Evolutionary conservation across 2,329 filamentous ascomycete species (phyloP).

Genomic region (Ophiostoma sp.): DNA sequence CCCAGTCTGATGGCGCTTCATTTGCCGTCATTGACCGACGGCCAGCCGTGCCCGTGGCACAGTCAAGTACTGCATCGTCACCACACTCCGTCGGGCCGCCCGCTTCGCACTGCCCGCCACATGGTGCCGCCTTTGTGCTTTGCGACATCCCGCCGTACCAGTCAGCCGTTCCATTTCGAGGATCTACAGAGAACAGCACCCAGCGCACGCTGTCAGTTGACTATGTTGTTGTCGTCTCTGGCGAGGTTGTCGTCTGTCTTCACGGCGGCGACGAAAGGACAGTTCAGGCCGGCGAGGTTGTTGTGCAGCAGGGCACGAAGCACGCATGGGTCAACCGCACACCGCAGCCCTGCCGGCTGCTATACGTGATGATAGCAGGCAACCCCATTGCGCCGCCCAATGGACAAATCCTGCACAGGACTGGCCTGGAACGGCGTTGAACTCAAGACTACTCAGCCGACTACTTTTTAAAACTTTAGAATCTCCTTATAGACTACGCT

Average conservation of each 20-base stretch:
- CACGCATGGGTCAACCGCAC: conserved; percentile 43
- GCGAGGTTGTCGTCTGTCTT: background rate
- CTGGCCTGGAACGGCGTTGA: background rate
- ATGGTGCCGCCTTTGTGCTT: background rate
- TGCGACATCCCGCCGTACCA: background rate
- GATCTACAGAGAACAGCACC: background rate
- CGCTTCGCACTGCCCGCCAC: background rate
- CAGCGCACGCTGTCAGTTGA: background rate
- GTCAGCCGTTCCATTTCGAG: background rate
- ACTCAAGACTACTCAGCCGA: background rate
- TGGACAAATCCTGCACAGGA: background rate
- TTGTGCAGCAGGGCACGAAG: conserved; percentile 40
- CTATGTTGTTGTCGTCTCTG: background rate
- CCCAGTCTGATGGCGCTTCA: background rate
- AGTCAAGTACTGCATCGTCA: background rate
- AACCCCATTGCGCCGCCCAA: background rate
- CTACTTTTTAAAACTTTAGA: background rate
- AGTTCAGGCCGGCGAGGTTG: conserved; percentile 35
- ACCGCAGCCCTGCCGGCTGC: conserved; percentile 35
- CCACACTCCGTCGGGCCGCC: background rate
- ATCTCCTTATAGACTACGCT: background rate
- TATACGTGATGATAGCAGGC: conserved; percentile 34
- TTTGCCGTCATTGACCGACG: background rate
- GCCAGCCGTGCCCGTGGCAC: background rate
- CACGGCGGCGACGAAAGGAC: conserved; percentile 36